These are phyloP conservation scores for Thermochaetoides thermophila DNA, from an alignment of 495 filamentous ascomycete genomes.

Conservation along the genomic window DNA sequence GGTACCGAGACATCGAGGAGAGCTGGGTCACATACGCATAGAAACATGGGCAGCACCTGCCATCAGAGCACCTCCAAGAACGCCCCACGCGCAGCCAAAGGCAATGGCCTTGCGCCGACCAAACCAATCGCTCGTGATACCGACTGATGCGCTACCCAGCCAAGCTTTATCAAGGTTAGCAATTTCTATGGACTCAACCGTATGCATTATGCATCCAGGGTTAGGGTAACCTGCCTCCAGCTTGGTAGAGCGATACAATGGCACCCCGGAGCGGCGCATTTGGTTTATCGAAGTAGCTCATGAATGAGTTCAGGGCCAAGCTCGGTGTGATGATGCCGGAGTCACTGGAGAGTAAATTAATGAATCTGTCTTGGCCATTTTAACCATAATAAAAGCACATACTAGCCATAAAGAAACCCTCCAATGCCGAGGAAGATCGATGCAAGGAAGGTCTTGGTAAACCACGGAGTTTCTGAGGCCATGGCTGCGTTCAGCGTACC, in stretches of 20 bases:
- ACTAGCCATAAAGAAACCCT: constrained; percentile 24
- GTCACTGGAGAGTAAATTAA: constrained; percentile 18
- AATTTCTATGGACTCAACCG: too few relatives aligned
- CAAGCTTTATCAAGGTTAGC: constrained; percentile 32
- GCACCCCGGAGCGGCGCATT: constrained; percentile 30
- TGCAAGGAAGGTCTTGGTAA: constrained; percentile 21
- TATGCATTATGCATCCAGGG: too few relatives aligned
- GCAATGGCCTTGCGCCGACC: constrained; percentile 35
- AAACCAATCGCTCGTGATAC: constrained; percentile 29
- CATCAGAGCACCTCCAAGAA: constrained; percentile 35
- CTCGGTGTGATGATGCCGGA: constrained; percentile 30
- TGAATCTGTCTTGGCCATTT: too few relatives aligned
- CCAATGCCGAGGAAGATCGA: constrained; percentile 22
- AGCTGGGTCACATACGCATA: constrained; percentile 32
- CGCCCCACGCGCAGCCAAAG: constrained; percentile 31
- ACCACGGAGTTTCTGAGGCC: constrained; percentile 1
- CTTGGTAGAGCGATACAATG: constrained; percentile 38
- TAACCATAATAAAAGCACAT: too few relatives aligned
- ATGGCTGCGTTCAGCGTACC: neutral
- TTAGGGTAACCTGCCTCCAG: constrained; percentile 11
- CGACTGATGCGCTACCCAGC: constrained; percentile 33
- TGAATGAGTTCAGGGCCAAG: constrained; percentile 30
- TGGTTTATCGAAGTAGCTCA: constrained; percentile 25
- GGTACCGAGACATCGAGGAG: neutral
- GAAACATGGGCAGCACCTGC: constrained; percentile 33